Conservation (phyloP, 768 basidiomycete genomes). For the Auricularia heimuer region DNA sequence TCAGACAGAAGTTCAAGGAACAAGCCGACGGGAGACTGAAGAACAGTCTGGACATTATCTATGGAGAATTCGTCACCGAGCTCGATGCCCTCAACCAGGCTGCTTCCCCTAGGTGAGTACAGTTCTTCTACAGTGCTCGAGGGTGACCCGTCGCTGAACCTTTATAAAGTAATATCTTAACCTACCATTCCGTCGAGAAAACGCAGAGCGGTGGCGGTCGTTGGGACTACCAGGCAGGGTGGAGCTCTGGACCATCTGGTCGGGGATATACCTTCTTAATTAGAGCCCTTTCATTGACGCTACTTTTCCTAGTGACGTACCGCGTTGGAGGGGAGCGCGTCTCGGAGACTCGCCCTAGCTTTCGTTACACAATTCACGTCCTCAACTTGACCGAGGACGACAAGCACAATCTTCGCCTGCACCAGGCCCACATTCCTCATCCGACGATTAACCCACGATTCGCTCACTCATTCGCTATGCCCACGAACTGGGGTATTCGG, state of each 20-base stretch:
- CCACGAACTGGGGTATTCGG: constrained; percentile 22
- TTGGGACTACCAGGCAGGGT: no score
- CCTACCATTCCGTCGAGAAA: no score
- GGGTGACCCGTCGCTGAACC: no score
- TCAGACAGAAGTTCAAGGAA: neutral
- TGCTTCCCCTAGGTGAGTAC: no score
- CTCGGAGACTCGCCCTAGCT: constrained; percentile 2
- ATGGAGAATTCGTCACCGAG: neutral
- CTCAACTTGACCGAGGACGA: constrained; percentile 29
- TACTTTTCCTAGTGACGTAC: neutral
- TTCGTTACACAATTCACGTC: constrained; percentile 24
- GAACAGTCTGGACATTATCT: neutral
- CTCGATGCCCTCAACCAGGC: neutral
- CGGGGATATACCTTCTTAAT: neutral
- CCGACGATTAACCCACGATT: neutral
- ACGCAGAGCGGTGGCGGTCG: no score
- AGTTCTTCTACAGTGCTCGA: no score
- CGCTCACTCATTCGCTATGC: constrained; percentile 15
- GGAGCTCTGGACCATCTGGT: no score
- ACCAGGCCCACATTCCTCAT: neutral
- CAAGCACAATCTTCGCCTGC: constrained; percentile 19
- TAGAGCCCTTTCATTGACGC: neutral
- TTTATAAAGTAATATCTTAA: no score
- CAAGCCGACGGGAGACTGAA: neutral
- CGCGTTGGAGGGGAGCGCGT: neutral